These are phyloP conservation scores for Thraustotheca clavata DNA, from an alignment of 352 stramenopile species.

Conservation along the genomic window DNA sequence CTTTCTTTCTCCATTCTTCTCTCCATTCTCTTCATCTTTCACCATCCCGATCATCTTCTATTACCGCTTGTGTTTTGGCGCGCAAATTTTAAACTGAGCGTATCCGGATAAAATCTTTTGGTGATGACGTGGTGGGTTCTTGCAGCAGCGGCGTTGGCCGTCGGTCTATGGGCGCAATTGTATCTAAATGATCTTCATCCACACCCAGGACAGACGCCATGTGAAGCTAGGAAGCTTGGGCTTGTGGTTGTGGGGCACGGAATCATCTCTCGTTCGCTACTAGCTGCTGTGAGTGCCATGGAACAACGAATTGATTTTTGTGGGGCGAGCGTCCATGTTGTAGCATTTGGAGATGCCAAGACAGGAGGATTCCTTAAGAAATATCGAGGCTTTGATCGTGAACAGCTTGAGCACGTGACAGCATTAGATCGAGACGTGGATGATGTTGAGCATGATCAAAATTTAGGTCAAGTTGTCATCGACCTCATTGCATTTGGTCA, in stretches of 20 bases:
- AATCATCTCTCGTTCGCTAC: background rate
- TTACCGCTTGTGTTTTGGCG: no score
- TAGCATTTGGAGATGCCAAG: background rate
- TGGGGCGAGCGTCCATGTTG: background rate
- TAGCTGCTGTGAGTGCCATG: background rate
- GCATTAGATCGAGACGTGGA: background rate
- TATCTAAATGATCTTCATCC: conserved; percentile 10
- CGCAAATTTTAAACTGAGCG: no score
- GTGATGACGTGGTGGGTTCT: conserved; percentile 8
- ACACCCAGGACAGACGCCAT: conserved; percentile 18
- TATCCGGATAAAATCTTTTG: background rate
- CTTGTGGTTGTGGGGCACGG: conserved; percentile 14
- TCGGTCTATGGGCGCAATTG: background rate
- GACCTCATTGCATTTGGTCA: background rate
- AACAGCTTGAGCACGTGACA: background rate
- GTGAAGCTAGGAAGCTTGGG: conserved; percentile 12
- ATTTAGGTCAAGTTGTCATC: background rate
- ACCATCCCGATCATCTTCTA: no score
- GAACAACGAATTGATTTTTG: conserved; percentile 11
- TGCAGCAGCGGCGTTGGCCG: background rate
- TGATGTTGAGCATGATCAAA: background rate
- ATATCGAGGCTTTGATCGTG: background rate
- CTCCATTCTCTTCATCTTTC: no score
- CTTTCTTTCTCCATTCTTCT: no score
- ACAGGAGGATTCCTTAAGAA: conserved; percentile 7